Percentiles rank a stretch among this genome's conserved stretches.
These are phyloP conservation scores for Ophiocordyceps camponoti-saundersi DNA, from an alignment of 2,329 filamentous ascomycete species.

Conservation along the genomic window DNA sequence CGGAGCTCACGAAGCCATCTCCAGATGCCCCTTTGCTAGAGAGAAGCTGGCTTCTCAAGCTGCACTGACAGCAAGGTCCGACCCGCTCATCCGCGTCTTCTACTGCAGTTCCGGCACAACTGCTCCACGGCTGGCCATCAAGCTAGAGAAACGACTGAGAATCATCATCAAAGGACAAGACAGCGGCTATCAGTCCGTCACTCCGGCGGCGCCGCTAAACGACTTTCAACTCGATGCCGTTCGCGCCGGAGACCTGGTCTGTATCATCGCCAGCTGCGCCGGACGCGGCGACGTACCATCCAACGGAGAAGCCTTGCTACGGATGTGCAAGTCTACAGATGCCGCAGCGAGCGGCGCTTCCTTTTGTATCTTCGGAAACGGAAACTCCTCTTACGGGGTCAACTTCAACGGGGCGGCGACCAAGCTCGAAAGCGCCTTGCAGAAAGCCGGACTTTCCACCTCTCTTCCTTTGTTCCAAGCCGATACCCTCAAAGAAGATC, in stretches of 20 bases:
- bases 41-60: no score
- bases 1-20: background rate
- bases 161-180: background rate
- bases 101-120: slow-evolving; percentile 1
- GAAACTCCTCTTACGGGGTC: slow-evolving; percentile 1
- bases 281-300: slow-evolving; percentile 1
- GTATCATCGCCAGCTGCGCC: slow-evolving; percentile 1
- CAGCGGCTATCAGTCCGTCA: background rate
- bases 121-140: slow-evolving; percentile 1
- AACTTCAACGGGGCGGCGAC: slow-evolving; percentile 1
- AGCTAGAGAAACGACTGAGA: background rate
- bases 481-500: slow-evolving; percentile 2
- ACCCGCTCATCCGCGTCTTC: background rate
- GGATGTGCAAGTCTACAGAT: background rate
- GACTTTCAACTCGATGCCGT: background rate
- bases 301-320: background rate
- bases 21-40: background rate
- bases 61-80: no score
- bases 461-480: background rate
- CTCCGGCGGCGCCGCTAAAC: background rate
- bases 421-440: background rate
- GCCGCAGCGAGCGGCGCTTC: background rate
- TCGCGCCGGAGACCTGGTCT: background rate
- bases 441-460: background rate
- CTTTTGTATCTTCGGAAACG: slow-evolving; percentile 1